These are phyloP conservation scores for Aspergillus nanangensis DNA, from an alignment of 495 filamentous ascomycete species.

Conservation along the genomic window DNA sequence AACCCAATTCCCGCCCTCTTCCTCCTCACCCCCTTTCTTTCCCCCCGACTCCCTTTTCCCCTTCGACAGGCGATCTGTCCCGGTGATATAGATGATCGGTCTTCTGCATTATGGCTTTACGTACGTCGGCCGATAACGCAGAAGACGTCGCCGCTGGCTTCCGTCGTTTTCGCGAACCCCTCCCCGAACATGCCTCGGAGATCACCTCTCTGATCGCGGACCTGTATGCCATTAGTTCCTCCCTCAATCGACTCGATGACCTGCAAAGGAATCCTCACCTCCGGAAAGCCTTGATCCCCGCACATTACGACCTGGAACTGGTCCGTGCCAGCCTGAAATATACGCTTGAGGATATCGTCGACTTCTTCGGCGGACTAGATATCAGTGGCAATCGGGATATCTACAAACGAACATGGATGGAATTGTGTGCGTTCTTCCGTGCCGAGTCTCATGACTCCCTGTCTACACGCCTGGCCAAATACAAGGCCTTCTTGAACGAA, in stretches of 20 bases:
- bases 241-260: conserved; percentile 42
- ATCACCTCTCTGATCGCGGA: conserved; percentile 52
- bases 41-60: neutral
- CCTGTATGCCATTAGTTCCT: conserved; percentile 50
- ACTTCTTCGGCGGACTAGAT: conserved; percentile 46
- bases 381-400: conserved; percentile 29
- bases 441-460: conserved; percentile 47
- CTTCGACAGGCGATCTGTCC: neutral
- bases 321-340: conserved; percentile 44
- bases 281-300: conserved; percentile 26
- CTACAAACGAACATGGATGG: conserved; percentile 49
- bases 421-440: conserved; percentile 45
- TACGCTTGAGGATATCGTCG: conserved; percentile 49
- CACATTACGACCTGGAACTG: conserved; percentile 41
- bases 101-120: conserved; percentile 37
- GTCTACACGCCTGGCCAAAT: conserved; percentile 47
- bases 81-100: neutral
- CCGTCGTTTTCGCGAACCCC: conserved; percentile 42
- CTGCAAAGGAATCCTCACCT: conserved; percentile 27
- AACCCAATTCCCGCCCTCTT: neutral
- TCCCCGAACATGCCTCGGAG: conserved; percentile 49
- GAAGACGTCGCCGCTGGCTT: conserved; percentile 53
- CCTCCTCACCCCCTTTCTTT: neutral
- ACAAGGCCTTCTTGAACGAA: conserved; percentile 47
- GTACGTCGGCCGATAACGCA: conserved; percentile 44